These are phyloP conservation scores for Cyamopsis tetragonoloba DNA, from an alignment of 306 rosid genomes.

Conservation along the genomic window DNA sequence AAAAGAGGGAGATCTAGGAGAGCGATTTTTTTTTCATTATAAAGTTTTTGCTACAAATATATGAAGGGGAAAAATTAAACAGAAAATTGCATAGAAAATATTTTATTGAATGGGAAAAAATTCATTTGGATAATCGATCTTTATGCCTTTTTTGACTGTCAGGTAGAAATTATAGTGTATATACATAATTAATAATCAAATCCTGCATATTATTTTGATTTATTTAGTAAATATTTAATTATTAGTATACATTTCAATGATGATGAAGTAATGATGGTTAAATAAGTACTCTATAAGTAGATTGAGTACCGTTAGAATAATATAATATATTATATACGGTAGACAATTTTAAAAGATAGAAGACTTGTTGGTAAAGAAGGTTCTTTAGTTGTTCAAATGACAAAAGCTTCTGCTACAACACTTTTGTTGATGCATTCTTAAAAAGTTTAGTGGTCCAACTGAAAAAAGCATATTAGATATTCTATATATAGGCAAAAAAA, in stretches of 20 bases:
- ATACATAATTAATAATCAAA: not conserved
- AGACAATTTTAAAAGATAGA: not conserved
- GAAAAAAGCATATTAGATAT: not conserved
- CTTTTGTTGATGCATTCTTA: not conserved
- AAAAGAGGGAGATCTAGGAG: not conserved
- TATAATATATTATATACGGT: too few species aligned
- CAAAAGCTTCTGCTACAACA: not conserved
- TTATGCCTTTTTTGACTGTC: too few species aligned
- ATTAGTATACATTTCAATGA: not conserved
- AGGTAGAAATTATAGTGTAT: too few species aligned
- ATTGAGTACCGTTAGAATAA: too few species aligned
- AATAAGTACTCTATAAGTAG: too few species aligned
- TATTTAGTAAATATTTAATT: not conserved
- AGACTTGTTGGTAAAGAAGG: constrained; percentile 7
- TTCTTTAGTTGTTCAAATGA: not conserved
- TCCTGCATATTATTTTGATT: not conserved
- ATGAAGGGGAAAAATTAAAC: not conserved
- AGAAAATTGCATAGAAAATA: too few species aligned
- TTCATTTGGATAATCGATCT: too few species aligned
- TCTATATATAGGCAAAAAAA: not conserved
- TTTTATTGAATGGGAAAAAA: too few species aligned
- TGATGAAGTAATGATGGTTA: not conserved
- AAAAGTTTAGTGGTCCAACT: not conserved
- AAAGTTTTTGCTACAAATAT: not conserved
- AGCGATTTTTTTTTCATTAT: not conserved